Evolutionary conservation across 345 rosid species (phyloP).

Genomic region (Eucalyptus cladocalyx): DNA sequence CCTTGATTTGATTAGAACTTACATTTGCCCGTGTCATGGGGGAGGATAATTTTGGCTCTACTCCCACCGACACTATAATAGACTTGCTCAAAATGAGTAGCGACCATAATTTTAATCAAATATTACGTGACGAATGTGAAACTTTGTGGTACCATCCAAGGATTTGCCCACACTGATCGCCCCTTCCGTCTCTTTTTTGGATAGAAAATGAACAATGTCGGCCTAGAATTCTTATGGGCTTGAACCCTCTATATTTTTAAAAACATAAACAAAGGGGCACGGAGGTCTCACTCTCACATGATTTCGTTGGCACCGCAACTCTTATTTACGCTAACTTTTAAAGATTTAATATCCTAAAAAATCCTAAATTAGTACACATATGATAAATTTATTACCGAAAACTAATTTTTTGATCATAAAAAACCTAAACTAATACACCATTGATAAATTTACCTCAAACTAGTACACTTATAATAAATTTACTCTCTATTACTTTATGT

Average conservation of each 20-base stretch:
- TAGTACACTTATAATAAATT: rapidly evolving
- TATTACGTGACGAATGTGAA: not conserved
- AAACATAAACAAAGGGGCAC: not conserved
- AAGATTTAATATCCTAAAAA: too few relatives aligned
- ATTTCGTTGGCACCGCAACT: not conserved
- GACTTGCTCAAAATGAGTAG: not conserved
- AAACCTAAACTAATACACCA: rapidly evolving
- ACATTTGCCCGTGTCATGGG: not conserved
- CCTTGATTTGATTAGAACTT: not conserved
- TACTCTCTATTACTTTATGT: too few relatives aligned
- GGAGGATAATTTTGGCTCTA: not conserved
- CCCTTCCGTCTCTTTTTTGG: not conserved
- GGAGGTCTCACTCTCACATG: not conserved
- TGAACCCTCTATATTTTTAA: not conserved
- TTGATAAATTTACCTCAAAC: rapidly evolving
- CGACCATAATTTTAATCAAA: not conserved
- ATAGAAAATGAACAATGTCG: not conserved
- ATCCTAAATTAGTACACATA: rapidly evolving
- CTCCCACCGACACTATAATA: not conserved
- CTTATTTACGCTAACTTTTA: not conserved
- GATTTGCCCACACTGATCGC: not conserved
- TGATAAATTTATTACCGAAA: too few relatives aligned
- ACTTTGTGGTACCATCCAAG: not conserved
- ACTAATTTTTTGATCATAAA: rapidly evolving
- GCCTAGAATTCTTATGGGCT: not conserved